Percentiles rank a stretch among this genome's conserved stretches.
Conservation (phyloP, 2,329 filamentous ascomycete genomes). For the Tolypocladium endophyticum region DNA sequence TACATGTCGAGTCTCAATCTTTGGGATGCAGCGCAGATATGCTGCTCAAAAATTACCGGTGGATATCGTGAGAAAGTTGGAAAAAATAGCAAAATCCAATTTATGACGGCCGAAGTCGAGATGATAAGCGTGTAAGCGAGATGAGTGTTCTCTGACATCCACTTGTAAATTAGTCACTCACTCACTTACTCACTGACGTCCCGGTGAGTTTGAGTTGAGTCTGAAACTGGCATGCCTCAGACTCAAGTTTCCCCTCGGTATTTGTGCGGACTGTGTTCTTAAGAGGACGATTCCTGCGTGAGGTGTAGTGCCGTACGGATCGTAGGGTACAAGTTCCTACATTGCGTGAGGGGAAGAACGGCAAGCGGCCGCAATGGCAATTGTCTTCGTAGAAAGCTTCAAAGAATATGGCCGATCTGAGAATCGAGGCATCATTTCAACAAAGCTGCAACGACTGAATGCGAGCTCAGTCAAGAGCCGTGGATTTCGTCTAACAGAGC, state of each 20-base stretch:
- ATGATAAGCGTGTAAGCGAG: not conserved
- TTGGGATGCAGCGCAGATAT: not conserved
- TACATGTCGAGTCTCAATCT: not conserved
- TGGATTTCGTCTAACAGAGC: too few species aligned
- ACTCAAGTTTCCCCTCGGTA: too few species aligned
- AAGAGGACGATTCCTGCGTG: not conserved
- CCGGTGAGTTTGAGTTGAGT: not conserved
- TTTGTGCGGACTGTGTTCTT: too few species aligned
- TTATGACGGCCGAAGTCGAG: not conserved
- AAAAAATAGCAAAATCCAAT: not conserved
- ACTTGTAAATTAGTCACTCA: not conserved
- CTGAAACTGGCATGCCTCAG: not conserved
- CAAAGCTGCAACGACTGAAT: not conserved
- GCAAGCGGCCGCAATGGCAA: not conserved
- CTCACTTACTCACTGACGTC: not conserved
- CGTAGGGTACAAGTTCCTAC: not conserved
- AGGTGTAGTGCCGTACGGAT: not conserved
- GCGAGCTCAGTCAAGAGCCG: not conserved
- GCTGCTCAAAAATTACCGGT: not conserved
- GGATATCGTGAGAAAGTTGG: not conserved
- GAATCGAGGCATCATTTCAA: not conserved
- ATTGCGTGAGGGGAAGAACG: not conserved
- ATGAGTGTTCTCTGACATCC: not conserved
- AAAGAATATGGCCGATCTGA: not conserved
- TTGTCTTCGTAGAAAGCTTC: too few species aligned